Evolutionary conservation across 495 filamentous ascomycete species (phyloP).

Genomic region (Penicillium coffeae): DNA sequence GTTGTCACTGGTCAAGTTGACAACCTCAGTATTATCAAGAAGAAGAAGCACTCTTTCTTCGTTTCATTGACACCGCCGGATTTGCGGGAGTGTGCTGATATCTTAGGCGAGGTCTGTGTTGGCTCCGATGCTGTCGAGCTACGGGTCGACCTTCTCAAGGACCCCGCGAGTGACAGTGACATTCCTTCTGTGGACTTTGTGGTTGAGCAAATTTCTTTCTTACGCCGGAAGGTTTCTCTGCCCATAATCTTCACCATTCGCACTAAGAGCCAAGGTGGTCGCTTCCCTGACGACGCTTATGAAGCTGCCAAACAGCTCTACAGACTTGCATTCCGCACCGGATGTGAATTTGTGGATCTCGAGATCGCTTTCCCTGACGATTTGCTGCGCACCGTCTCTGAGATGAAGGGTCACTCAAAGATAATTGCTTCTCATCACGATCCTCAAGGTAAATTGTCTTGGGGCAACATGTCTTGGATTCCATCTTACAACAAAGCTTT

Average conservation of each 20-base stretch:
- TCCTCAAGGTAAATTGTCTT: slow-evolving; percentile 70
- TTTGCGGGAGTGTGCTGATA: slow-evolving; percentile 56
- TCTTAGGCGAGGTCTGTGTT: slow-evolving; percentile 68
- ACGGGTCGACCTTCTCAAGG: slow-evolving; percentile 85
- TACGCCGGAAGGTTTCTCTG: slow-evolving; percentile 69
- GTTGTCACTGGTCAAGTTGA: slow-evolving; percentile 65
- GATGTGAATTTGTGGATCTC: slow-evolving; percentile 88
- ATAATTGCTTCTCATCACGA: slow-evolving; percentile 98
- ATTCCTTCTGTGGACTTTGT: slow-evolving; percentile 71
- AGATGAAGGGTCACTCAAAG: slow-evolving; percentile 65
- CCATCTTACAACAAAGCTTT: slow-evolving; percentile 81
- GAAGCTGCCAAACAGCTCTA: slow-evolving; percentile 71
- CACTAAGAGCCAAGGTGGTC: slow-evolving; percentile 80
- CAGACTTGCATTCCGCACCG: slow-evolving; percentile 70
- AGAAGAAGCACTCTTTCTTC: slow-evolving; percentile 83
- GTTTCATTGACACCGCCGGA: slow-evolving; percentile 83
- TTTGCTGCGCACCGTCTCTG: slow-evolving; percentile 61
- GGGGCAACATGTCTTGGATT: slow-evolving; percentile 86
- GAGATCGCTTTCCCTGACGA: slow-evolving; percentile 83
- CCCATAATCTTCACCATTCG: slow-evolving; percentile 93
- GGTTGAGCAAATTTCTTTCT: slow-evolving; percentile 72
- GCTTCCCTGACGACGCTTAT: slow-evolving; percentile 74
- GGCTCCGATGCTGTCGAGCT: slow-evolving; percentile 93
- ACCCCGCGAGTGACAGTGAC: slow-evolving; percentile 56
- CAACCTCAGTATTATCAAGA: slow-evolving; percentile 61